These are phyloP conservation scores for Biscogniauxia marginata DNA, from an alignment of 2,329 filamentous ascomycete species.

Conservation along the genomic window DNA sequence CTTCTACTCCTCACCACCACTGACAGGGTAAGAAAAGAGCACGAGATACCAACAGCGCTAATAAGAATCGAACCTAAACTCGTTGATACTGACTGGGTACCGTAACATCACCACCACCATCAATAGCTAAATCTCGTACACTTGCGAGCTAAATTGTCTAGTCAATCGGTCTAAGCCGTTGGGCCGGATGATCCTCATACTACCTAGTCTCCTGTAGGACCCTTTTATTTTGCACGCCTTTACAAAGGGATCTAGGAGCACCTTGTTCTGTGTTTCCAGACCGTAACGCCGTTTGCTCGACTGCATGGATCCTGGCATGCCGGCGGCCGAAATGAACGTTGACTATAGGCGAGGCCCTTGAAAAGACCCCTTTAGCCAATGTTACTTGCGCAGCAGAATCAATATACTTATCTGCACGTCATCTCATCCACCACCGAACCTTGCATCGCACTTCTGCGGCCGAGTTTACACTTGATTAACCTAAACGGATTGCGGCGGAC, in stretches of 20 bases:
- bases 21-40: too few species aligned
- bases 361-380: neutral
- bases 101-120: neutral
- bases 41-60: too few species aligned
- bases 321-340: neutral
- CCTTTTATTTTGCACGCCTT: neutral
- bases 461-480: neutral
- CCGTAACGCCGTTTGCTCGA: neutral
- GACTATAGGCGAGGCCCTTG: neutral
- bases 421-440: neutral
- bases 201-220: neutral
- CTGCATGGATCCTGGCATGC: neutral
- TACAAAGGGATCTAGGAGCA: neutral
- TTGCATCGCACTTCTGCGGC: too few species aligned
- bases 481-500: neutral
- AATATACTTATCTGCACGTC: neutral
- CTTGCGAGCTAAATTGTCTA: neutral
- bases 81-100: too few species aligned
- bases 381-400: neutral
- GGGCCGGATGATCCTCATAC: neutral
- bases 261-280: neutral
- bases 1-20: neutral
- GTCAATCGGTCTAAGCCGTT: neutral
- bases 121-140: neutral
- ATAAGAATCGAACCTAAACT: too few species aligned